Evolutionary conservation across 1,284 basidiomycete species (phyloP).

Genomic region (Ganoderma boninense): DNA sequence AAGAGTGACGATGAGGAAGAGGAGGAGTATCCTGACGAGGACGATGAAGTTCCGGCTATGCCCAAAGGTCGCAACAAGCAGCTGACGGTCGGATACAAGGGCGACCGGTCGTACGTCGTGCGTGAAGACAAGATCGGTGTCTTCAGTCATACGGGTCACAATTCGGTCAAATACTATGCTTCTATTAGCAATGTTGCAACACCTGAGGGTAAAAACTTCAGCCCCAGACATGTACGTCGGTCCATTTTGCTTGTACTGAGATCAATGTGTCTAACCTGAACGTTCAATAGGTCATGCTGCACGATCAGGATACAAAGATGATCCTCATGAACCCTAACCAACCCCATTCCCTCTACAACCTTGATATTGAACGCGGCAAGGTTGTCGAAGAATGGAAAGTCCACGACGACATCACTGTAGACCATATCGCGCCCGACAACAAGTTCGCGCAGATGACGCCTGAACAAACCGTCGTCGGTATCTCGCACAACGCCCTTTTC

Average conservation of each 20-base stretch:
- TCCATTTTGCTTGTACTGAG: background rate
- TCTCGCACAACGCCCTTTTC: constrained; percentile 95
- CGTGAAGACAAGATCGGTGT: constrained; percentile 97
- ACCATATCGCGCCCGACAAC: constrained; percentile 91
- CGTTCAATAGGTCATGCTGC: constrained; percentile 85
- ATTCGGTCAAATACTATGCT: constrained; percentile 87
- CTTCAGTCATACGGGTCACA: constrained; percentile 87
- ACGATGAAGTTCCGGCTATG: constrained; percentile 55
- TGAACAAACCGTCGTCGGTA: constrained; percentile 93
- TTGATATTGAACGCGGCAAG: constrained; percentile 97
- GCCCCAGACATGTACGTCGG: constrained; percentile 78
- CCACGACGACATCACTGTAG: constrained; percentile 86
- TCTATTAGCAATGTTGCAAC: constrained; percentile 89
- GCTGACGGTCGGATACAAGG: constrained; percentile 95
- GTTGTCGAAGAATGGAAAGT: constrained; percentile 99
- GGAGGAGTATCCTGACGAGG: constrained; percentile 56
- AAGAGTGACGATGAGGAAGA: constrained; percentile 51
- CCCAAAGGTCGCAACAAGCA: constrained; percentile 81
- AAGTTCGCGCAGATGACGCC: constrained; percentile 96
- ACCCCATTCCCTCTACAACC: constrained; percentile 87
- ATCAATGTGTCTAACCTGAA: background rate
- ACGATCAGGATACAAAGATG: constrained; percentile 98
- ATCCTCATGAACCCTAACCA: constrained; percentile 89
- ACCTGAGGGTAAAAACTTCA: constrained; percentile 85
- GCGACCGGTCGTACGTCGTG: constrained; percentile 95